Evolutionary conservation across 352 stramenopile species (phyloP).

Genomic region (Phytopythium aichiense): DNA sequence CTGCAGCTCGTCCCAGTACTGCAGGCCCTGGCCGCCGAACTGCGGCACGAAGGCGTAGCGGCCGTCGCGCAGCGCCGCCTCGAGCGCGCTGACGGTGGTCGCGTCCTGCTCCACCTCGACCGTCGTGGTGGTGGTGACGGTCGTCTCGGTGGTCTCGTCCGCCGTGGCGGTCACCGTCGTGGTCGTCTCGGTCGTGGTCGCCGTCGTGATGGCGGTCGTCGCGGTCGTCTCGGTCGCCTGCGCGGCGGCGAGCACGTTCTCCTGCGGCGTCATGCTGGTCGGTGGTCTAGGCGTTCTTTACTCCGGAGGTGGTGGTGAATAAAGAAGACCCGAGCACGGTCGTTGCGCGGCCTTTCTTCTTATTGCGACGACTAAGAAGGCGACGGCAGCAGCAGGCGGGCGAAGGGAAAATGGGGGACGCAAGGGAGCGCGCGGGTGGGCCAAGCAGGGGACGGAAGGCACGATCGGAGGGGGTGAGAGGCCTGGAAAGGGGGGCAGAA

Average conservation of each 20-base stretch:
- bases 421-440: constrained; percentile 2
- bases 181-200: constrained; percentile 15
- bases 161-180: constrained; percentile 10
- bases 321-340: constrained; percentile 2
- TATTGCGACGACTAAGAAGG: background rate
- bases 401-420: constrained; percentile 23
- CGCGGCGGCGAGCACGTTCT: constrained; percentile 5
- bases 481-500: background rate
- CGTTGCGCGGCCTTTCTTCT: constrained; percentile 7
- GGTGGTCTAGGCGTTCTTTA: constrained; percentile 7
- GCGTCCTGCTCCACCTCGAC: constrained; percentile 1
- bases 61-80: constrained; percentile 14
- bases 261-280: constrained; percentile 2
- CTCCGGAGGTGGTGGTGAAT: background rate
- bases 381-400: constrained; percentile 1
- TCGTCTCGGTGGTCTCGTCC: constrained; percentile 20
- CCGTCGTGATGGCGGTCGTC: constrained; percentile 25
- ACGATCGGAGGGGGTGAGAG: background rate
- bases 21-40: constrained; percentile 67
- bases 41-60: constrained; percentile 39
- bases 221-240: constrained; percentile 12
- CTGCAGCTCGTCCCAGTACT: constrained; percentile 64
- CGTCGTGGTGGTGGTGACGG: constrained; percentile 12
- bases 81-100: constrained; percentile 13
- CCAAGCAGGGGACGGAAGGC: background rate